phyloP scores from a whole-genome alignment of 257 asterid species.

The Solanum boliviense region DNA sequence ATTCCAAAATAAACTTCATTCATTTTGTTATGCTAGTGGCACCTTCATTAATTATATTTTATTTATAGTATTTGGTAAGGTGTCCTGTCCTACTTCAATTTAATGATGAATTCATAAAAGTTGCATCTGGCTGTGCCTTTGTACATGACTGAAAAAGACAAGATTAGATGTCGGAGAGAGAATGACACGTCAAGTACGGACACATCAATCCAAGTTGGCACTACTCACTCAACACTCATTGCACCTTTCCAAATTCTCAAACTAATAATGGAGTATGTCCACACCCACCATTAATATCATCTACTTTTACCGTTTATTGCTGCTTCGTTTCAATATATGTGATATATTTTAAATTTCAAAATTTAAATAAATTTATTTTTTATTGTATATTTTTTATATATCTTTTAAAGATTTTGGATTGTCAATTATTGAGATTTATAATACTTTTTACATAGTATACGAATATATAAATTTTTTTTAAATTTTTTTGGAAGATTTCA shows the following conservation, averaged over 20 bases:
- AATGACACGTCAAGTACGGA: slow-evolving; percentile 19
- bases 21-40: not conserved
- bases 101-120: not conserved
- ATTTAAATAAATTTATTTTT: fast-evolving
- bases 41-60: not conserved
- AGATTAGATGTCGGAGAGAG: slow-evolving; percentile 1
- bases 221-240: not conserved
- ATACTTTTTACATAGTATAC: too few relatives aligned
- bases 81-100: not conserved
- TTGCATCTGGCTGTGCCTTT: slow-evolving; percentile 7
- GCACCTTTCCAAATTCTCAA: not conserved
- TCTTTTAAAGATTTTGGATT: too few relatives aligned
- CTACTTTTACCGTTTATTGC: too few relatives aligned
- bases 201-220: slow-evolving; percentile 13
- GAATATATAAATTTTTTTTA: too few relatives aligned
- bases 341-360: too few relatives aligned
- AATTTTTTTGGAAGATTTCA: too few relatives aligned
- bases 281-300: not conserved
- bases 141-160: slow-evolving; percentile 19
- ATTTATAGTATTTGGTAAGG: not conserved
- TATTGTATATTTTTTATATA: too few relatives aligned
- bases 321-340: too few relatives aligned
- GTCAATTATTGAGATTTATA: too few relatives aligned
- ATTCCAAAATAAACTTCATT: not conserved
- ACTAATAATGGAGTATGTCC: not conserved